Conservation (phyloP, 148 eudicot genomes). For the Spergularia bocconei region DNA sequence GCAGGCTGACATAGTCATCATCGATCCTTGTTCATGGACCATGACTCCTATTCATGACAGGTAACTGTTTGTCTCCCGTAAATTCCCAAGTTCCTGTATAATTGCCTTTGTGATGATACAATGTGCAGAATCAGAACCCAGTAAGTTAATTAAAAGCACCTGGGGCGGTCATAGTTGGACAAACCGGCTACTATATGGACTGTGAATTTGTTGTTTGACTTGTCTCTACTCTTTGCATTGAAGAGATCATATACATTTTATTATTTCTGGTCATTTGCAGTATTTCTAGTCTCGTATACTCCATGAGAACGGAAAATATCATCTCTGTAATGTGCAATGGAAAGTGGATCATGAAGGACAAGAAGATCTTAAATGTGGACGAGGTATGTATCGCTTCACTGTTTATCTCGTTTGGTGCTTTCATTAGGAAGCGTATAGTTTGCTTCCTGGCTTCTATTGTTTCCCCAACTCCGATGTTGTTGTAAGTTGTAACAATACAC, state of each 20-base stretch:
- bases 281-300: constrained; percentile 80
- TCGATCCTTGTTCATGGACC: constrained; percentile 85
- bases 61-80: constrained; percentile 28
- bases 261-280: constrained; percentile 40
- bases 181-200: not conserved
- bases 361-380: constrained; percentile 61
- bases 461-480: no score
- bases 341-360: constrained; percentile 85
- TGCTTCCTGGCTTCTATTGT: not conserved
- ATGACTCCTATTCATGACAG: constrained; percentile 88
- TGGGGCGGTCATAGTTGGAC: not conserved
- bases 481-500: constrained; percentile 12
- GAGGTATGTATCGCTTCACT: constrained; percentile 49
- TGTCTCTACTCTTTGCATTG: not conserved
- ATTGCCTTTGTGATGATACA: not conserved
- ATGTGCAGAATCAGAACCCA: not conserved
- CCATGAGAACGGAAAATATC: constrained; percentile 87
- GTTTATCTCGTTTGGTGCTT: not conserved
- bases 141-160: no score
- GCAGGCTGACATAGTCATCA: constrained; percentile 77
- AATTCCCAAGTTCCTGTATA: not conserved
- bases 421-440: not conserved
- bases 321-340: constrained; percentile 92
- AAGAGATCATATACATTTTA: not conserved
- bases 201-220: not conserved